These are phyloP conservation scores for Podospora tetraspora DNA, from an alignment of 495 filamentous ascomycete genomes.

Conservation along the genomic window DNA sequence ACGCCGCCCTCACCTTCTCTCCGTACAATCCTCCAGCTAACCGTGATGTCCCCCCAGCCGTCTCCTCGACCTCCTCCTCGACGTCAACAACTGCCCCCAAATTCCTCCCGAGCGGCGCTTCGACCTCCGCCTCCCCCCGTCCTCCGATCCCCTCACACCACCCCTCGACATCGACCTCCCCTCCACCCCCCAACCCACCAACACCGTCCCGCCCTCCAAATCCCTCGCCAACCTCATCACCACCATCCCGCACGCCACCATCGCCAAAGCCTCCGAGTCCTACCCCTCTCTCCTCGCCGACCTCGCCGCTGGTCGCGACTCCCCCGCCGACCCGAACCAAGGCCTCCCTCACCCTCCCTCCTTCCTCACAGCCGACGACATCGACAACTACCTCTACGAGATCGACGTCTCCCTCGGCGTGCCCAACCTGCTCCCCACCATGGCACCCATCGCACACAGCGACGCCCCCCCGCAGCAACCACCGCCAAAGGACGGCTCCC, in stretches of 20 bases:
- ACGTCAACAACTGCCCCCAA: slow-evolving; percentile 74
- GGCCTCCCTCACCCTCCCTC: slow-evolving; percentile 38
- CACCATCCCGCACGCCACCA: slow-evolving; percentile 39
- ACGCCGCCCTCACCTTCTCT: slow-evolving; percentile 14
- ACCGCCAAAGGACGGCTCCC: slow-evolving; percentile 31
- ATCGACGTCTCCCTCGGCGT: slow-evolving; percentile 61
- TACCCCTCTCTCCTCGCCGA: slow-evolving; percentile 38
- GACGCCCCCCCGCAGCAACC: slow-evolving; percentile 11
- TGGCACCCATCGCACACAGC: slow-evolving; percentile 37
- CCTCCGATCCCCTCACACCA: slow-evolving; percentile 44
- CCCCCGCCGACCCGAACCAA: slow-evolving; percentile 33
- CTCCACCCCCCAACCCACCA: slow-evolving; percentile 17
- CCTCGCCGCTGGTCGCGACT: slow-evolving; percentile 35
- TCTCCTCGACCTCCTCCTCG: slow-evolving; percentile 76
- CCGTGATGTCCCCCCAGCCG: slow-evolving; percentile 43
- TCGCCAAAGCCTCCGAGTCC: slow-evolving; percentile 33
- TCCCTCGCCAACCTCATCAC: slow-evolving; percentile 37
- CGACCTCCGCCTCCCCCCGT: slow-evolving; percentile 52
- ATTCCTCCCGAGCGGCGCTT: slow-evolving; percentile 71
- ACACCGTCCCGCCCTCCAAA: slow-evolving; percentile 28
- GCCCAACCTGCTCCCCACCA: slow-evolving; percentile 27
- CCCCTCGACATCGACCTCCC: slow-evolving; percentile 30
- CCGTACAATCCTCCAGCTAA: slow-evolving; percentile 13
- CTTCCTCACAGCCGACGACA: slow-evolving; percentile 69
- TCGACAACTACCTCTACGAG: slow-evolving; percentile 71